phyloP scores from a whole-genome alignment of 2,329 filamentous ascomycete species.

The Erysiphe pulchra region DNA sequence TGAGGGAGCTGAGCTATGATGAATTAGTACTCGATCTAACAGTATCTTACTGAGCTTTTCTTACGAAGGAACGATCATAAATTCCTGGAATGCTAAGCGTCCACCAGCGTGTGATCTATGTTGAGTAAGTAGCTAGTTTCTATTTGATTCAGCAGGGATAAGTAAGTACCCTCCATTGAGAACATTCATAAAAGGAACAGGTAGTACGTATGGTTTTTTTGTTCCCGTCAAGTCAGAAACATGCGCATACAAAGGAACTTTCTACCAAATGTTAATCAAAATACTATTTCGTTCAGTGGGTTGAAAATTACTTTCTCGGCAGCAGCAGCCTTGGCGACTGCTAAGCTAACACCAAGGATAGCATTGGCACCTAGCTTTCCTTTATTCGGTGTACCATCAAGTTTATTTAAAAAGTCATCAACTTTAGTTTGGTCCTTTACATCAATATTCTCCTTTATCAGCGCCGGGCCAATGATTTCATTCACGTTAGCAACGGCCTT shows the following conservation, averaged over 20 bases:
- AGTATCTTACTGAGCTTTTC: constrained; percentile 10
- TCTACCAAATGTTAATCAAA: constrained; percentile 17
- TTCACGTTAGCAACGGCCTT: constrained; percentile 78
- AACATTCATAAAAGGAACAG: constrained; percentile 84
- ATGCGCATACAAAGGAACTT: constrained; percentile 66
- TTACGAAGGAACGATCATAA: constrained; percentile 76
- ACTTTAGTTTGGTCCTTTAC: constrained; percentile 69
- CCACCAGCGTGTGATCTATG: constrained; percentile 82
- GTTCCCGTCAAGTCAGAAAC: constrained; percentile 69
- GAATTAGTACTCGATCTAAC: constrained; percentile 1
- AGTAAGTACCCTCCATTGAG: constrained; percentile 41
- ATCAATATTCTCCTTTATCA: constrained; percentile 63
- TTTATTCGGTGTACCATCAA: constrained; percentile 72
- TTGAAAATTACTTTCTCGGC: constrained; percentile 43
- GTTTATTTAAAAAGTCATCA: constrained; percentile 63
- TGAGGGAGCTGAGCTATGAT: constrained; percentile 44
- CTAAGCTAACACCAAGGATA: constrained; percentile 64
- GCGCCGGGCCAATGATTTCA: constrained; percentile 48
- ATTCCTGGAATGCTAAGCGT: constrained; percentile 83
- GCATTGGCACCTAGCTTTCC: constrained; percentile 71
- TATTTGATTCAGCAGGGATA: background rate
- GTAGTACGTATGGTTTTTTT: constrained; percentile 78
- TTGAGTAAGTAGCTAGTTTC: constrained; percentile 3
- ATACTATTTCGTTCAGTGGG: background rate
- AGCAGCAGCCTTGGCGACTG: constrained; percentile 68